These are phyloP conservation scores for Aspergillus japonicus DNA, from an alignment of 2,329 filamentous ascomycete species.

Conservation along the genomic window DNA sequence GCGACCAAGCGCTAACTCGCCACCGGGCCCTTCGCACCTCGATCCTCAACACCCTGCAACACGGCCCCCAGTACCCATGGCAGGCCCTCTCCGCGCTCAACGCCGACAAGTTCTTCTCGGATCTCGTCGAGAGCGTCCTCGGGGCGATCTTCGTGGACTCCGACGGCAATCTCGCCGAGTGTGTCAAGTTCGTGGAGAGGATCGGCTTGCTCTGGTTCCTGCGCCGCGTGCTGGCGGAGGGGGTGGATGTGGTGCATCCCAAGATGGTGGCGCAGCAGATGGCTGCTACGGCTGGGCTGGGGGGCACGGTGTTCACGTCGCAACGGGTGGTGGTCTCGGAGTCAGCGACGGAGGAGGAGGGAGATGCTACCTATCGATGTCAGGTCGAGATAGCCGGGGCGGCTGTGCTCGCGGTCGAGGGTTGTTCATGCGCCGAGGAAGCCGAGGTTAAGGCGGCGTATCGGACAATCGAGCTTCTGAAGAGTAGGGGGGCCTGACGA, in stretches of 20 bases:
- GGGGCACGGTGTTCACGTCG: conserved; percentile 7
- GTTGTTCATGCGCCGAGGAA: conserved; percentile 29
- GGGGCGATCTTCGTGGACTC: conserved; percentile 84
- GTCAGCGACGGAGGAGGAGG: conserved; percentile 13
- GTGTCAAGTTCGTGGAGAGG: conserved; percentile 58
- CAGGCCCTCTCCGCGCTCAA: conserved; percentile 63
- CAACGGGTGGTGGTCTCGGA: conserved; percentile 18
- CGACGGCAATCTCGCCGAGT: conserved; percentile 58
- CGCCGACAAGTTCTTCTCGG: conserved; percentile 75
- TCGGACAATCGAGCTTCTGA: conserved; percentile 17
- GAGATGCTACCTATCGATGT: conserved; percentile 22
- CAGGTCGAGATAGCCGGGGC: conserved; percentile 16
- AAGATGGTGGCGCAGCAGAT: conserved; percentile 68
- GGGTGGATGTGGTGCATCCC: conserved; percentile 58
- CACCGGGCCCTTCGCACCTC: conserved; percentile 47
- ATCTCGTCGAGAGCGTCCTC: conserved; percentile 76
- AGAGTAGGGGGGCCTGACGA: neutral
- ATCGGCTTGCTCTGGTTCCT: conserved; percentile 67
- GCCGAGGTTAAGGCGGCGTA: conserved; percentile 30
- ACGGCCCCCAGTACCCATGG: conserved; percentile 70
- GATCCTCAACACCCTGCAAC: conserved; percentile 53
- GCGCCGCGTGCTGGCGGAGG: conserved; percentile 56
- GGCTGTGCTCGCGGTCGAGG: conserved; percentile 21
- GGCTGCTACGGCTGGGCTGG: conserved; percentile 32
- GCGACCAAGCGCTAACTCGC: conserved; percentile 39